phyloP scores from a whole-genome alignment of 2,329 filamentous ascomycete genomes.

The Talaromyces islandicus region DNA sequence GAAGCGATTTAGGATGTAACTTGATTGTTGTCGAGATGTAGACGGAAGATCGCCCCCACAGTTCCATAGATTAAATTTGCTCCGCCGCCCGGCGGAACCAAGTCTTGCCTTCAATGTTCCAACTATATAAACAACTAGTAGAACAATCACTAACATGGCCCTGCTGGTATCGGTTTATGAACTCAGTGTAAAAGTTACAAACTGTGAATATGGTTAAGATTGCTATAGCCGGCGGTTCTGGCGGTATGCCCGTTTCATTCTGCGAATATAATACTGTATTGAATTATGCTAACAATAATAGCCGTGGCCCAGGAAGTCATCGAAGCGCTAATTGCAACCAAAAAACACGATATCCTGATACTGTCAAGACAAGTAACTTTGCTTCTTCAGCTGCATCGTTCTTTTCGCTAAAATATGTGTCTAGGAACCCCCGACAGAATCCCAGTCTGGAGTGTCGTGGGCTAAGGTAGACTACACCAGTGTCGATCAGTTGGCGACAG shows the following conservation, averaged over 20 bases:
- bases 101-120: neutral
- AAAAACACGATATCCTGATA: neutral
- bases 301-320: neutral
- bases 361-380: neutral
- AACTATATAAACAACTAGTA: neutral
- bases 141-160: neutral
- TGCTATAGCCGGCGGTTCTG: constrained; percentile 5
- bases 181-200: neutral
- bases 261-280: neutral
- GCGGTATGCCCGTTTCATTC: neutral
- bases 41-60: constrained; percentile 2
- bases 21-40: neutral
- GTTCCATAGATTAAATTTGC: no score
- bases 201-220: constrained; percentile 1
- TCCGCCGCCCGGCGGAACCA: neutral
- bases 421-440: neutral
- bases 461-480: neutral
- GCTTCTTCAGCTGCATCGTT: neutral
- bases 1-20: neutral
- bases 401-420: neutral
- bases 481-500: neutral
- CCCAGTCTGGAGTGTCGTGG: neutral
- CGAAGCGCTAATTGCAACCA: neutral
- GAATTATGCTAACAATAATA: neutral
- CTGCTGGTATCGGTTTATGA: neutral